Evolutionary conservation across 148 eudicot species (phyloP).

Genomic region (Diospyros kaki): DNA sequence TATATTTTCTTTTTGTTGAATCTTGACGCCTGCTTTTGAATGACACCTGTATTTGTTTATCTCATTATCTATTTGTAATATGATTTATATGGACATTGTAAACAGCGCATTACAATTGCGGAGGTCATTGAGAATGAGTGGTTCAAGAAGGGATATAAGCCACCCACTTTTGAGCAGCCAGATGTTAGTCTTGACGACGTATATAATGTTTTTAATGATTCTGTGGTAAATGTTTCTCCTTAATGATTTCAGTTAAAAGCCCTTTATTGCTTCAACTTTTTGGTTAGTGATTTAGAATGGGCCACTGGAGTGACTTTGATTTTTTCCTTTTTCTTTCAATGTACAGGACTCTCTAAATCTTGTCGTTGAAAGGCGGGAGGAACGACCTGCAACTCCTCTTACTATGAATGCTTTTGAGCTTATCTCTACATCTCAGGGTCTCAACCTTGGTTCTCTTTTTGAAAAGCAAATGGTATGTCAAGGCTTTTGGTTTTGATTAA

Average conservation of each 20-base stretch:
- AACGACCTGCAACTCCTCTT: conserved; percentile 42
- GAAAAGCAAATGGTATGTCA: conserved; percentile 83
- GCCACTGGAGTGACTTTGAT: background rate
- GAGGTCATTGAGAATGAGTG: conserved; percentile 82
- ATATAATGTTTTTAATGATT: conserved; percentile 63
- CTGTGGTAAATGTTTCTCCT: conserved; percentile 34
- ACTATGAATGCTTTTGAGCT: conserved; percentile 93
- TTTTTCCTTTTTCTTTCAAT: background rate
- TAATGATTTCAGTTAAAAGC: background rate
- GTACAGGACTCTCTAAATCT: conserved; percentile 59
- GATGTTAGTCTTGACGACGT: conserved; percentile 64
- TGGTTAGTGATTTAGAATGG: background rate
- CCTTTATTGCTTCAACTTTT: background rate
- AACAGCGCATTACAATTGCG: conserved; percentile 73
- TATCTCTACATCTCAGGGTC: conserved; percentile 86
- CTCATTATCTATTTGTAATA: background rate
- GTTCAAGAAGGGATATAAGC: conserved; percentile 86
- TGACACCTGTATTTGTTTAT: background rate
- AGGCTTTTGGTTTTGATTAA: background rate
- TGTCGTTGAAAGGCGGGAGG: conserved; percentile 76
- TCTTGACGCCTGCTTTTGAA: too few relatives aligned
- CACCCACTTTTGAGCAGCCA: conserved; percentile 58
- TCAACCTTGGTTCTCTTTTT: conserved; percentile 72
- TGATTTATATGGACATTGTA: too few relatives aligned
- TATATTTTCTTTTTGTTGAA: too few relatives aligned